These are phyloP conservation scores for Sclerotinia subarctica DNA, from an alignment of 2,329 filamentous ascomycete genomes.

Conservation along the genomic window DNA sequence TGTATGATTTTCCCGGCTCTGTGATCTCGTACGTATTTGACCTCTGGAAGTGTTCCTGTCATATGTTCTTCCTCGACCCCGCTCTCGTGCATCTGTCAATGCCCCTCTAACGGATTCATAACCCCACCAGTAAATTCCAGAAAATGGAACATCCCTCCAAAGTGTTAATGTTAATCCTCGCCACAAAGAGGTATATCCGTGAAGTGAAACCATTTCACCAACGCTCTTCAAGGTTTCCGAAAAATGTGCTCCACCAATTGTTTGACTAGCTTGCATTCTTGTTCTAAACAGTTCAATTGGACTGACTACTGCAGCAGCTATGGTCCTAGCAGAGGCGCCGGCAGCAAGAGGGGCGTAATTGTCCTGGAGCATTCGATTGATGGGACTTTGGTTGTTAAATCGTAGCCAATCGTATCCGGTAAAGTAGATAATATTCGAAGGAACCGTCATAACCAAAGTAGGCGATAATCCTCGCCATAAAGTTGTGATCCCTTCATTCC, in stretches of 20 bases:
- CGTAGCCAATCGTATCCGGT: constrained; percentile 96
- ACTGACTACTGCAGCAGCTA: constrained; percentile 79
- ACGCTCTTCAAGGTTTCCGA: constrained; percentile 74
- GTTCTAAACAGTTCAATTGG: constrained; percentile 95
- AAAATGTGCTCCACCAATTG: constrained; percentile 63
- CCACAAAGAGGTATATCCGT: constrained; percentile 84
- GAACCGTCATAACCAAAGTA: constrained; percentile 89
- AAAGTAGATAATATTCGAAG: constrained; percentile 97
- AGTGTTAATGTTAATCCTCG: constrained; percentile 84
- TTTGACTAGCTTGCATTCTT: constrained; percentile 75
- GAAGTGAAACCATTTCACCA: constrained; percentile 70
- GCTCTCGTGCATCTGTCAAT: constrained; percentile 66
- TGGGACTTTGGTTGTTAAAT: constrained; percentile 67
- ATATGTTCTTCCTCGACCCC: constrained; percentile 44
- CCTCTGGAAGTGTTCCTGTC: constrained; percentile 42
- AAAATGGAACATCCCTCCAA: constrained; percentile 97
- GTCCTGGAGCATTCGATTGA: constrained; percentile 61
- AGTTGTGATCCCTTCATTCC: constrained; percentile 82
- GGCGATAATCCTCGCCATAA: constrained; percentile 94
- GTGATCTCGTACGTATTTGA: constrained; percentile 51
- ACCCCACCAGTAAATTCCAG: constrained; percentile 96
- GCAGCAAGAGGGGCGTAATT: constrained; percentile 76
- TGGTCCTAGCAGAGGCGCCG: constrained; percentile 71
- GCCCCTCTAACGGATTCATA: constrained; percentile 79
- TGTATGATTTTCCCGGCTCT: constrained; percentile 66